Evolutionary conservation across 225 moss, liverwort and hornwort species (phyloP), one percentile per base, ranked within the genome.

Genomic region (Thuidium tamariscinum): DNA sequence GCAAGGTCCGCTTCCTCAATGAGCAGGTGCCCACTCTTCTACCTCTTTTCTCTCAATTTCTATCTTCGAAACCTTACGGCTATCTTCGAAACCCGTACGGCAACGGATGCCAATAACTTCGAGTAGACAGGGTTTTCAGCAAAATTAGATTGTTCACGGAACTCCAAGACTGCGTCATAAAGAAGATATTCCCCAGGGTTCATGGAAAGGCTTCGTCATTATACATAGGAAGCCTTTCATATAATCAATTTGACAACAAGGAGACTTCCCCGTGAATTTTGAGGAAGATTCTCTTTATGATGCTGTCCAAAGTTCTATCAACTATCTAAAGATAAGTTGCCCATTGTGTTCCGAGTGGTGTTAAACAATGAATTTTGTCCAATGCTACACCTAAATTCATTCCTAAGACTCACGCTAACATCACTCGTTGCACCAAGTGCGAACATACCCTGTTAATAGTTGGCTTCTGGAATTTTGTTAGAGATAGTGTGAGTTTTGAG

Each of bases 1-100:
- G 85, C 93, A 95, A 93, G 82, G 94, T 91, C 83, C 91, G 94
- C 66, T 90, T 95, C 48, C 92, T 95, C 44, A 95, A 93, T 83
- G 94, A 93, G 46, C 94, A 95, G 94, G 94, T 93, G 55, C 32
- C 65, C 51, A 36, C 49, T n/a, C 56, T 17, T 39, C 22, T 71
- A 52, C 54, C 37, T 73, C 55, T 48, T 61, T 80, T 80, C 76
- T 84, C 37, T 54, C 76, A 62, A 32, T 57, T 59, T 85, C 27
- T 81, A 37, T 44, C 39, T 32, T 56, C 16, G 55, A 62, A 64
- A 54, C 46, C 9, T 42, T 64, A 15, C 13, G n/a, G n/a, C n/a
- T 81, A 37, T 44, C 39, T 32, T 56, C 16, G 55, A 62, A 64
- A 54, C 46, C n/a, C n/a, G n/a, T n/a, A n/a, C n/a, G 59, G 13